These are phyloP conservation scores for Fusarium nanum DNA, from an alignment of 2,329 filamentous ascomycete genomes.

Conservation along the genomic window DNA sequence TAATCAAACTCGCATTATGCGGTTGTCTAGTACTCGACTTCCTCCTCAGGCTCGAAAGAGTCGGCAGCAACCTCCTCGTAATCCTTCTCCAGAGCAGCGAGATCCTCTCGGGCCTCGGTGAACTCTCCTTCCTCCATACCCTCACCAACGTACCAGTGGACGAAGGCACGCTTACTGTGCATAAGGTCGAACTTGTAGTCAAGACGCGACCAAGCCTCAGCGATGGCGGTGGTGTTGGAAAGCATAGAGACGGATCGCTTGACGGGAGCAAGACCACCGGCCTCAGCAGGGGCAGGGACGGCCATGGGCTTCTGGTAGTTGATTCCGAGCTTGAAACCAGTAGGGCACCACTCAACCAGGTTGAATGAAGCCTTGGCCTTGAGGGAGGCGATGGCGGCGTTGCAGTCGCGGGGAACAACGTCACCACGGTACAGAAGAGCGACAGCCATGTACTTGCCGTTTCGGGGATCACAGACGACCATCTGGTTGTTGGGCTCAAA, in stretches of 20 bases:
- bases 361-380: conserved; percentile 80
- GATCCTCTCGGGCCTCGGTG: conserved; percentile 86
- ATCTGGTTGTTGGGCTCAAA: conserved; percentile 85
- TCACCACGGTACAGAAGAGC: conserved; percentile 79
- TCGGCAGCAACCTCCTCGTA: conserved; percentile 87
- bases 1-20: conserved; percentile 28
- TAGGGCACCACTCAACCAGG: conserved; percentile 80
- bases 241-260: conserved; percentile 76
- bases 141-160: conserved; percentile 86
- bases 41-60: conserved; percentile 72
- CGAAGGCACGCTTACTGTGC: conserved; percentile 82
- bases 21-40: conserved; percentile 78
- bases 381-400: conserved; percentile 72
- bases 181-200: conserved; percentile 83
- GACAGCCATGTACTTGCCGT: conserved; percentile 82
- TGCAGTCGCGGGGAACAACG: conserved; percentile 77
- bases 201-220: conserved; percentile 77
- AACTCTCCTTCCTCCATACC: conserved; percentile 95
- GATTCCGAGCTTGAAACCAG: conserved; percentile 81
- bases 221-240: conserved; percentile 80
- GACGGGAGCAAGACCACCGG: conserved; percentile 70
- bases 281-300: conserved; percentile 64
- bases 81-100: conserved; percentile 86
- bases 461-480: conserved; percentile 79
- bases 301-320: conserved; percentile 77